Evolutionary conservation across 2,329 filamentous ascomycete species (phyloP), one percentile per base, ranked within the genome.

Genomic region (Aureobasidium lini): DNA sequence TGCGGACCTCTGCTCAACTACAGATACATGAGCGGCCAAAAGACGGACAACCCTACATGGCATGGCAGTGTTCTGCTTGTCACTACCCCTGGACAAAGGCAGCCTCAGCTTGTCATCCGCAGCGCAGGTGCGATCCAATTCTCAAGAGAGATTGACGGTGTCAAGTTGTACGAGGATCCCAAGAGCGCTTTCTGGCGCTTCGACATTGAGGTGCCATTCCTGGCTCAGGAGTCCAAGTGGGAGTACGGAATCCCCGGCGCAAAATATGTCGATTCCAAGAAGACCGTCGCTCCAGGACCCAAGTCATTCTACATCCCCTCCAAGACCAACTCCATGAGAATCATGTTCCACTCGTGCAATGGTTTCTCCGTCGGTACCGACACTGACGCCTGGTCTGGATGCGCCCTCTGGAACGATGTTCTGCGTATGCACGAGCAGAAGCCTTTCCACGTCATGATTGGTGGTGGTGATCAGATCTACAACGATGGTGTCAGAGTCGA

Each of bases 401-500:
- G 69, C 18, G 81, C 78, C 28, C 72, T 87, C 32, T 86, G 84
- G 84, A 83, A 85, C 63, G 84, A 86, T 62, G 84, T 85, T 34
- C 68, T 86, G 59, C 80, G 84, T 47, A 74, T 82, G 60, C 84
- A 87, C 65, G 77, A 77, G 65, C 69, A 80, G 68, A 77, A 77
- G 63, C 83, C 84, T 7, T 84, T 86, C 70, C 82, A 85, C 67
- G 81, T 84, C 64, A 89, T 87, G 86, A 82, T 96, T 63, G 93
- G 93, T 56, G 93, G 93, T 60, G 93, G 93, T 61, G 93, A 97
- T 69, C 93, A 96, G 74, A 85, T 86, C 65, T 87, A 87, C 73
- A 86, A 86, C 64, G 84, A 86, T 59, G 89, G 89, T 28, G 90
- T 97, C 64, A 83, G 93, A 63, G 90, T 96, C 1, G 79, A 86